Conservation (phyloP, 1,284 basidiomycete species). For the Psilocybe mexicana region DNA sequence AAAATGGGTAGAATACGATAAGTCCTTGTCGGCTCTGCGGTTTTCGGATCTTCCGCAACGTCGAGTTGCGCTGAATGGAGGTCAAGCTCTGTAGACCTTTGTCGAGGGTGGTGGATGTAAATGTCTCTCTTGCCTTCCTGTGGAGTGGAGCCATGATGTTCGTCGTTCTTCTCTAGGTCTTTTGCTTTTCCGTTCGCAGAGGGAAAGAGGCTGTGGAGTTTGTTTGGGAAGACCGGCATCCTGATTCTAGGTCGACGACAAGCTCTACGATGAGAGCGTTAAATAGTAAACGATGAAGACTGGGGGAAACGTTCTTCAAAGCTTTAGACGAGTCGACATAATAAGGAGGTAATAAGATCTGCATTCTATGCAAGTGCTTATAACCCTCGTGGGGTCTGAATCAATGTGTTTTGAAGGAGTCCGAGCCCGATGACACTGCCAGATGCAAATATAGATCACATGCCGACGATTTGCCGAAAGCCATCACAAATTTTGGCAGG, state of each 20-base stretch:
- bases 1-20: conserved; percentile 64
- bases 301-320: neutral
- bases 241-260: neutral
- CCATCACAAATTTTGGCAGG: neutral
- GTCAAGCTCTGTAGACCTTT: conserved; percentile 3
- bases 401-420: neutral
- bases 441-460: neutral
- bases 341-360: neutral
- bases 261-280: neutral
- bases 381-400: neutral
- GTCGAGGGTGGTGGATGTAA: neutral
- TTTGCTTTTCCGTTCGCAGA: neutral
- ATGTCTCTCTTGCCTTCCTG: neutral
- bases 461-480: neutral
- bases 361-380: neutral
- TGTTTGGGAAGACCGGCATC: conserved; percentile 1
- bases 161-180: conserved; percentile 1
- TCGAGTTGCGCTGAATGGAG: neutral
- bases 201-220: neutral
- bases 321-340: neutral
- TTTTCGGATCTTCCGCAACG: neutral
- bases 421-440: neutral
- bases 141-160: neutral
- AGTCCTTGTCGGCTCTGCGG: conserved; percentile 6
- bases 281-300: neutral